phyloP scores from a whole-genome alignment of 768 basidiomycete species.

The Heimioporus sp. region DNA sequence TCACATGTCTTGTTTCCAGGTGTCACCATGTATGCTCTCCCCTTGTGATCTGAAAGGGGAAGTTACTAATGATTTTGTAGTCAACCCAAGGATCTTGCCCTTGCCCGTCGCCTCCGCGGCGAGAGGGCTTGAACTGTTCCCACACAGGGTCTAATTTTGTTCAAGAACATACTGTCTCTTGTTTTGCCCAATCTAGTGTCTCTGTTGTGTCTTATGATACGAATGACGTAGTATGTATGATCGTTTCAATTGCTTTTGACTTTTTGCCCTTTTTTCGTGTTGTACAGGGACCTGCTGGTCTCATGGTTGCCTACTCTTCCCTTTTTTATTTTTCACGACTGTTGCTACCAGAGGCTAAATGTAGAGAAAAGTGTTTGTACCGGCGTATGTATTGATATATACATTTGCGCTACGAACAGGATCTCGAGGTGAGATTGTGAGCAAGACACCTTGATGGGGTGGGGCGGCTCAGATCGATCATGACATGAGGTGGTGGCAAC shows the following conservation, averaged over 20 bases:
- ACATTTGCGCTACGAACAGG: constrained; percentile 21
- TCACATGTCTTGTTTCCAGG: constrained; percentile 28
- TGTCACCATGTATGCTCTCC: constrained; percentile 53
- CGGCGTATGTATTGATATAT: constrained; percentile 22
- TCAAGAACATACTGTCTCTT: not conserved
- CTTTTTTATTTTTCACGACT: not conserved
- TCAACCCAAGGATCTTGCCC: constrained; percentile 87
- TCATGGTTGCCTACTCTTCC: not conserved
- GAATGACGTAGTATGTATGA: constrained; percentile 32
- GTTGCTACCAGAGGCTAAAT: constrained; percentile 1
- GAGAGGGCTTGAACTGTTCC: constrained; percentile 62
- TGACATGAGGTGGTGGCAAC: too few relatives aligned
- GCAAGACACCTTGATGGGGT: too few relatives aligned
- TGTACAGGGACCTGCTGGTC: constrained; percentile 1
- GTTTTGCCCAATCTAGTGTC: constrained; percentile 13
- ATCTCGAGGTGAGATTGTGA: too few relatives aligned
- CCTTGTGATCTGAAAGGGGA: not conserved
- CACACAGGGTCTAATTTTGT: not conserved
- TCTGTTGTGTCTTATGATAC: constrained; percentile 24
- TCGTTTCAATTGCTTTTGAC: not conserved
- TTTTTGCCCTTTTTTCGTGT: not conserved
- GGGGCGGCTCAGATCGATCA: too few relatives aligned
- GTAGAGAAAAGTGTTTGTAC: constrained; percentile 30
- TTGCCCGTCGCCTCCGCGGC: constrained; percentile 83
- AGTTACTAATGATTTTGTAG: constrained; percentile 35